Percentiles rank a stretch among this genome's conserved stretches.
Evolutionary conservation across 805 yeast species (phyloP).

Genomic region (Isabelozyma heimii): DNA sequence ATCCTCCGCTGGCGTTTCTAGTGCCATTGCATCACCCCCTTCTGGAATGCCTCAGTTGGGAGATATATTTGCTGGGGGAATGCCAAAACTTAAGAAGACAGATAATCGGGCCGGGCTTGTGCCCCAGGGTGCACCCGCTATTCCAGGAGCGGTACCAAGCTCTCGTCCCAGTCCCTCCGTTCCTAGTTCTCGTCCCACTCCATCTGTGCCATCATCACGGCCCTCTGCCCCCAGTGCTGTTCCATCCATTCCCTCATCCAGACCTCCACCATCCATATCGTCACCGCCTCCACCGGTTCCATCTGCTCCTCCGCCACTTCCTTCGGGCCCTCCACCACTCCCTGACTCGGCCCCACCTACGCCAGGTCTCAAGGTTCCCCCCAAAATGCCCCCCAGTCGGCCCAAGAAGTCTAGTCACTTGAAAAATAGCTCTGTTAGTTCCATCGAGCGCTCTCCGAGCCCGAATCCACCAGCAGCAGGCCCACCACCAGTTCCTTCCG

Average conservation of each 20-base stretch:
- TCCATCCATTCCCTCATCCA: slow-evolving; percentile 8
- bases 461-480: slow-evolving; percentile 15
- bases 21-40: slow-evolving; percentile 19
- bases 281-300: slow-evolving; percentile 15
- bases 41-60: slow-evolving; percentile 55
- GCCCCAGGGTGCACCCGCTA: slow-evolving; percentile 37
- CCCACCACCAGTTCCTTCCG: slow-evolving; percentile 12
- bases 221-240: slow-evolving; percentile 1
- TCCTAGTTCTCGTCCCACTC: no score
- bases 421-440: slow-evolving; percentile 18
- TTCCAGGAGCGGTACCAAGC: slow-evolving; percentile 19
- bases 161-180: no score
- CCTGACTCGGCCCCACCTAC: slow-evolving; percentile 8
- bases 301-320: slow-evolving; percentile 10
- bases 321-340: slow-evolving; percentile 3
- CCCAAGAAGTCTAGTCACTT: slow-evolving; percentile 39
- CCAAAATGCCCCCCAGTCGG: slow-evolving; percentile 38
- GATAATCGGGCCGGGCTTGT: slow-evolving; percentile 37
- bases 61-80: slow-evolving; percentile 73
- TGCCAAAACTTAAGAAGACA: slow-evolving; percentile 60
- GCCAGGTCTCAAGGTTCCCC: slow-evolving; percentile 12
- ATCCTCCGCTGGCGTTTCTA: slow-evolving; percentile 6
- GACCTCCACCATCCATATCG: slow-evolving; percentile 11
- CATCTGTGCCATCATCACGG: background rate
- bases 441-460: slow-evolving; percentile 14